Evolutionary conservation across 139 green algal species (phyloP).

Genomic region (Desmodesmus armatus): DNA sequence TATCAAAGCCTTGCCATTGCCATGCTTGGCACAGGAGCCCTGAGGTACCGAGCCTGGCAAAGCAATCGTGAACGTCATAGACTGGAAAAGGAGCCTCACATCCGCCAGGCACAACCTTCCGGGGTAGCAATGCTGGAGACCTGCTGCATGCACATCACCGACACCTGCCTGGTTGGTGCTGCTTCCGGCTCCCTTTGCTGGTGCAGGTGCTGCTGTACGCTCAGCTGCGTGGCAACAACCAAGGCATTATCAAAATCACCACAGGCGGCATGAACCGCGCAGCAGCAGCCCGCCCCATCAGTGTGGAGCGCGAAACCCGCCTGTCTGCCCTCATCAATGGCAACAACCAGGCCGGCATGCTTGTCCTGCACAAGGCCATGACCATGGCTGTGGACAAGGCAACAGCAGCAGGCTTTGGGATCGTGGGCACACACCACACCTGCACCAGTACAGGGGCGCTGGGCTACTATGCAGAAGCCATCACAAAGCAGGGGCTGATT

Average conservation of each 20-base stretch:
- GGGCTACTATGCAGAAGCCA: constrained; percentile 58
- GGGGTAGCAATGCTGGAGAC: too few species aligned
- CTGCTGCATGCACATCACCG: too few species aligned
- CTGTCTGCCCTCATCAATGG: constrained; percentile 78
- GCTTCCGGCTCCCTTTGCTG: too few species aligned
- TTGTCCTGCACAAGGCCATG: constrained; percentile 70
- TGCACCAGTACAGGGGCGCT: constrained; percentile 77
- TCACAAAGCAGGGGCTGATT: constrained; percentile 74
- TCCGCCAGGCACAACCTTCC: too few species aligned
- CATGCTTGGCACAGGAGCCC: too few species aligned
- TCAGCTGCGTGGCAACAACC: constrained; percentile 86
- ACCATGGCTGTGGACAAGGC: constrained; percentile 70
- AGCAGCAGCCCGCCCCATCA: constrained; percentile 4
- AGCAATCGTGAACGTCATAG: too few species aligned
- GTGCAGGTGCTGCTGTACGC: constrained; percentile 84
- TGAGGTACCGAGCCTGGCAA: too few species aligned
- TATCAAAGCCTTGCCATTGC: too few species aligned
- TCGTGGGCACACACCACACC: constrained; percentile 82
- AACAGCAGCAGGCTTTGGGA: constrained; percentile 70
- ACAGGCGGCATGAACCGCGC: constrained; percentile 67
- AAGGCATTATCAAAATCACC: constrained; percentile 87
- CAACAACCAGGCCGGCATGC: constrained; percentile 74
- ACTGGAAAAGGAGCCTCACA: too few species aligned
- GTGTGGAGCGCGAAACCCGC: constrained; percentile 66
- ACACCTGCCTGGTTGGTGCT: too few species aligned